Evolutionary conservation across 805 yeast species (phyloP), one percentile per base, ranked within the genome.

Genomic region (Zygosaccharomyces gambellarensis): DNA sequence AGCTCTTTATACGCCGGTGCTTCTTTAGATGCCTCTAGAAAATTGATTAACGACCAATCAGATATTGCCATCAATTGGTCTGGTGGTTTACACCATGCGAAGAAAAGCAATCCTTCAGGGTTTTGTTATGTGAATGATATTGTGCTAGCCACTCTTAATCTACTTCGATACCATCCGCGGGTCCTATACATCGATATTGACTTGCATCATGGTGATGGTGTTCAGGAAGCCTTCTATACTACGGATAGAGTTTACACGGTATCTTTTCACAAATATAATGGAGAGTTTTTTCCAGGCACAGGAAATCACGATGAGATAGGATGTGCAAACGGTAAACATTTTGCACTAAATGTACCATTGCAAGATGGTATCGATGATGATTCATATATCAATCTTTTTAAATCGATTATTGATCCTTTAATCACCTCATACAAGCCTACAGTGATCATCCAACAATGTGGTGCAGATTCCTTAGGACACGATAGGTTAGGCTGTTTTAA

Each of bases 401-500:
- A 83, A 70, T 82, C 94, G 14, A 80, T 94, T 43, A 83, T 95
- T 59, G 97, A 90, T 67, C 98, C 97, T 2, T 78, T 90, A 38
- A 86, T 95, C 54, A 77, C 82, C 39, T 81, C 83, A 50, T 94
- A 86, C 70, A 96, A 87, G 69, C 99, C 99, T 1, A 82, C 95
- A 7, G 97, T 96, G 0, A 85, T 94, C 53, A 97, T 94, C n/a
- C 80, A 90, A 56, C 99, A 94, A 70, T 90, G 97, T 73, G 99
- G 99, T 43, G 99, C 97, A 27, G 99, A 94, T 67, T 90, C 98
- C 1, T 75, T 94, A 45, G 89, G 95, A 36, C 96, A 97, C 38
- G 99, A 94, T 73, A 79, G 96, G 59, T 75, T 95, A 51, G 99
- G 99, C 29, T 88, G 97, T 62, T 95, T 95, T 73, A 94, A 95